These are phyloP conservation scores for Trapa bicornis DNA, from an alignment of 345 rosid genomes.

Conservation along the genomic window DNA sequence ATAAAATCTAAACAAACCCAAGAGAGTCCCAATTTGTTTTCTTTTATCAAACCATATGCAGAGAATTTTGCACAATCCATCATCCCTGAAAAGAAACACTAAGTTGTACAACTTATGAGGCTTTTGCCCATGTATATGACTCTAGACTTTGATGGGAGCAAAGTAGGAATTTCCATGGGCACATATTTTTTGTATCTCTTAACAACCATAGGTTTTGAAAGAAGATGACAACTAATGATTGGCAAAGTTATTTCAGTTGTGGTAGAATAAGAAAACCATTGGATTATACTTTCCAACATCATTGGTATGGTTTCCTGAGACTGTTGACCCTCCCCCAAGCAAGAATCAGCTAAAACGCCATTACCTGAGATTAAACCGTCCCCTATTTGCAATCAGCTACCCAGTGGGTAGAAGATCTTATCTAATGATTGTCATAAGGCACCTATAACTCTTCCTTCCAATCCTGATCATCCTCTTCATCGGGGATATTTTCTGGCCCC, in stretches of 20 bases:
- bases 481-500: not conserved
- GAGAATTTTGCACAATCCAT: not conserved
- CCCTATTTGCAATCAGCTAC: not conserved
- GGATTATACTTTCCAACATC: not conserved
- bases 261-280: not conserved
- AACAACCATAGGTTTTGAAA: not conserved
- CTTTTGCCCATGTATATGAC: not conserved
- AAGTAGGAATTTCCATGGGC: not conserved
- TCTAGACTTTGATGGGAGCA: too few relatives aligned
- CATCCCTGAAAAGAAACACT: not conserved
- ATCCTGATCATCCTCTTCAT: constrained; percentile 9
- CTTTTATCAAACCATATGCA: not conserved
- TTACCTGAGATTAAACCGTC: not conserved
- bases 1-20: not conserved
- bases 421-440: not conserved
- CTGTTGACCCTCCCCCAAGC: not conserved
- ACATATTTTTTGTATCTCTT: not conserved
- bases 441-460: constrained; percentile 49
- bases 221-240: not conserved
- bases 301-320: not conserved
- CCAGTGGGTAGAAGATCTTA: not conserved
- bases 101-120: not conserved
- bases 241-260: not conserved
- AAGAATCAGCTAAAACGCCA: not conserved
- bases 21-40: not conserved